Percentiles rank a stretch among this genome's conserved stretches.
Conservation (phyloP, 805 yeast genomes). For the Candida endomychidarum region DNA sequence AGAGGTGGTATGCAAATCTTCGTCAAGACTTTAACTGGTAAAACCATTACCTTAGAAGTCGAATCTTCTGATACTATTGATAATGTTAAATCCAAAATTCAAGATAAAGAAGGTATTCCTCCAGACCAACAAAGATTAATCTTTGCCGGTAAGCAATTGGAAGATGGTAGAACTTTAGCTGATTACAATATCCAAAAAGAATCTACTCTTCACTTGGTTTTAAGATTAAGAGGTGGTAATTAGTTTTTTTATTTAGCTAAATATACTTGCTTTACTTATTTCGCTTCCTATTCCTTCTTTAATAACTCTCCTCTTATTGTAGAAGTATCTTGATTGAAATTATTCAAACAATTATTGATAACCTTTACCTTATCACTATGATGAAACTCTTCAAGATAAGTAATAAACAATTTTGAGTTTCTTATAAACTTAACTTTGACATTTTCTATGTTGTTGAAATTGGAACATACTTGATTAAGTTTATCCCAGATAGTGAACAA, state of each 20-base stretch:
- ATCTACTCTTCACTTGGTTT: conserved; percentile 90
- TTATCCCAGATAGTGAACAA: conserved; percentile 27
- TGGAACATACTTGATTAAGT: conserved; percentile 30
- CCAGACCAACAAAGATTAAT: conserved; percentile 97
- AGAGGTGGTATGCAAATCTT: conserved; percentile 78
- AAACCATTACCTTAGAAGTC: conserved; percentile 83
- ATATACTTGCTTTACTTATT: not conserved
- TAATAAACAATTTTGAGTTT: conserved; percentile 23
- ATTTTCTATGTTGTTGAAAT: conserved; percentile 50
- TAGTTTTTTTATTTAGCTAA: conserved; percentile 10
- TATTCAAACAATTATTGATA: conserved; percentile 16
- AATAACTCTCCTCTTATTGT: conserved; percentile 41
- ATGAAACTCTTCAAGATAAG: conserved; percentile 17
- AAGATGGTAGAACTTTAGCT: conserved; percentile 92
- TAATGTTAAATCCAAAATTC: conserved; percentile 94
- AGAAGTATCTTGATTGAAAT: conserved; percentile 36
- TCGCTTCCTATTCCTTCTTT: conserved; percentile 1
- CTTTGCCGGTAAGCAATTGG: conserved; percentile 97
- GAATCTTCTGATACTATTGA: conserved; percentile 97
- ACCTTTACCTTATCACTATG: conserved; percentile 13
- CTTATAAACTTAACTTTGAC: conserved; percentile 54
- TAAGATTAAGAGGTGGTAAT: conserved; percentile 94
- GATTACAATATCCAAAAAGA: conserved; percentile 98
- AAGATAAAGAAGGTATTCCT: conserved; percentile 97
- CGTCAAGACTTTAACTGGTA: conserved; percentile 36